Evolutionary conservation across 169 alveolate genomes (phyloP).

Genomic region (Eimeria falciformis): DNA sequence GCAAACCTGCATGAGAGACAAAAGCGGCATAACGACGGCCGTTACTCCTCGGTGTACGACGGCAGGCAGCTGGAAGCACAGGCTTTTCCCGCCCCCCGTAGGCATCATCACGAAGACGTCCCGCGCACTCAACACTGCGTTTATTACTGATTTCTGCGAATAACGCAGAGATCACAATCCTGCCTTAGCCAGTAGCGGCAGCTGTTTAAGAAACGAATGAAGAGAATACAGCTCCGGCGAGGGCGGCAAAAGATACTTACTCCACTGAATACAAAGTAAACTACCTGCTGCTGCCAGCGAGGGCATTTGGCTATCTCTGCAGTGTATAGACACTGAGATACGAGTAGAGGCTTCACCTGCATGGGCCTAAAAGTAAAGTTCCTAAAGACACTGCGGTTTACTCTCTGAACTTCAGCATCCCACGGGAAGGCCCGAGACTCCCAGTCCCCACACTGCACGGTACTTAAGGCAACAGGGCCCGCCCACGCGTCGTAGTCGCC

Average conservation of each 20-base stretch:
- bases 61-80: conserved; percentile 96
- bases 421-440: conserved; percentile 13
- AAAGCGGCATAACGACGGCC: conserved; percentile 93
- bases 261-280: not conserved
- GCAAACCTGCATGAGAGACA: conserved; percentile 89
- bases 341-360: conserved; percentile 17
- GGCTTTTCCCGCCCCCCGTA: conserved; percentile 98
- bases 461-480: not conserved
- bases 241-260: not conserved
- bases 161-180: not conserved
- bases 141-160: conserved; percentile 93
- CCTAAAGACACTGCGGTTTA: conserved; percentile 56
- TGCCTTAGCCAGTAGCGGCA: not conserved
- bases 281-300: not conserved
- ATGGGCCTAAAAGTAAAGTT: conserved; percentile 69
- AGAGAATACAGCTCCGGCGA: not conserved
- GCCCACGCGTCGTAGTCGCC: conserved; percentile 71
- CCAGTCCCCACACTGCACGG: conserved; percentile 8
- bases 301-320: not conserved
- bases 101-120: conserved; percentile 98
- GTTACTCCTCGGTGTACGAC: conserved; percentile 91
- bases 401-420: not conserved
- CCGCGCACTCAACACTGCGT: conserved; percentile 92
- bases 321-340: no score
- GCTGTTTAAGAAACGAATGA: not conserved